Evolutionary conservation across 1,139 yeast species (phyloP).

Genomic region (Meyerozyma athensensis): DNA sequence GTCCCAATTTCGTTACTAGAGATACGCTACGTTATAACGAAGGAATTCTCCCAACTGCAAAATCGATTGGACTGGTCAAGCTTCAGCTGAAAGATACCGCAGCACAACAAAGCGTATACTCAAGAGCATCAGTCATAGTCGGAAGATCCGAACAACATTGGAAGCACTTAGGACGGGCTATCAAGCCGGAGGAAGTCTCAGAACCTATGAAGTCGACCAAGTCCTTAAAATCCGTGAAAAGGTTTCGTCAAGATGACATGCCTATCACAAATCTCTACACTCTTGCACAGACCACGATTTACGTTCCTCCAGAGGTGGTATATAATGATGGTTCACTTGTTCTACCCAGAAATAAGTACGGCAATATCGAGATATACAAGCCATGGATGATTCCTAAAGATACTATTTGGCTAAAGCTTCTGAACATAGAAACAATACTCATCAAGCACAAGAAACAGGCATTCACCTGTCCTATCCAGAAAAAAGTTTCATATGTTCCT

Average conservation of each 20-base stretch:
- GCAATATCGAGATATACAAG: slow-evolving; percentile 32
- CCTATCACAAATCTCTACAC: slow-evolving; percentile 23
- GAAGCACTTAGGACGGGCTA: slow-evolving; percentile 35
- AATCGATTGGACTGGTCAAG: slow-evolving; percentile 12
- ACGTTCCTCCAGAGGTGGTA: slow-evolving; percentile 15
- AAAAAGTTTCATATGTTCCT: slow-evolving; percentile 23
- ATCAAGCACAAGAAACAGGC: slow-evolving; percentile 9
- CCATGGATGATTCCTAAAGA: slow-evolving; percentile 30
- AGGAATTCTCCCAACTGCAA: slow-evolving; percentile 13
- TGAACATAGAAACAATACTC: slow-evolving; percentile 22
- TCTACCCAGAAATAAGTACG: slow-evolving; percentile 30
- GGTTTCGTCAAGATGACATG: slow-evolving; percentile 17
- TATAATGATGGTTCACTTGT: slow-evolving; percentile 8
- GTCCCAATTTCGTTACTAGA: slow-evolving; percentile 26
- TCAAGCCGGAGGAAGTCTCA: slow-evolving; percentile 17
- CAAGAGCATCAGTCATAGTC: slow-evolving; percentile 20
- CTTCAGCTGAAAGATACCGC: slow-evolving; percentile 13
- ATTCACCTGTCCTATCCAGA: slow-evolving; percentile 6
- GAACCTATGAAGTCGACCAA: slow-evolving; percentile 20
- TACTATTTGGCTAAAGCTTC: slow-evolving; percentile 27
- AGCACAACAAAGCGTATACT: slow-evolving; percentile 19
- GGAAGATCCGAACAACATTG: slow-evolving; percentile 38
- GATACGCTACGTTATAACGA: slow-evolving; percentile 30
- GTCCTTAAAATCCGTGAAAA: slow-evolving; percentile 22
- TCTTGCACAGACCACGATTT: slow-evolving; percentile 30